Base-by-base conservation (phyloP, 1,139 yeast genomes). In the Hyphopichia khmerensis region DNA sequence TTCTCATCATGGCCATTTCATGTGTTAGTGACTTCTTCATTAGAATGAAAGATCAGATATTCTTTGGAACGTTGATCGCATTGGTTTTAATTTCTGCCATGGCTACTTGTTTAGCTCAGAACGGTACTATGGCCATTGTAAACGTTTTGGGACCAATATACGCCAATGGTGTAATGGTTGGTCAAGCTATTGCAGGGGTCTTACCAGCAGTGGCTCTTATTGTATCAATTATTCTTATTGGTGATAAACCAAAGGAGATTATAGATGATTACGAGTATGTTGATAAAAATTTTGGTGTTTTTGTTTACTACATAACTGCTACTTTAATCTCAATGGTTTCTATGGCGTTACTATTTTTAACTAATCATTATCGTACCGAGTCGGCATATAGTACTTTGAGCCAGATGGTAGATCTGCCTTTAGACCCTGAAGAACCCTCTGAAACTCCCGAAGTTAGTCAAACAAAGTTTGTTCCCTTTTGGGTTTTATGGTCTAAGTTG, bases 171-270 rank as follows among this genome's bases (percentile, higher is more conserved):
- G 87, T 87, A 3, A 87, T 93, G 87, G 90, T 90, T 5, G 99
- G 99, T 1, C 96, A 93, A 62, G 96, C 96, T 0, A 70, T 91
- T 13, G 90, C 97, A 0, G 98, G 98, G 1, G 96, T 91, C 0
- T 67, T 91, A 40, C 98, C 98, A 1, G 82, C 96, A 0, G 62
- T 85, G 14, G 85, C 95, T 0, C 69, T 90, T 41, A 82, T 91
- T 39, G 40, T 80, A 1, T 79, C 91, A 1, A 64, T 72, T 11
- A 75, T 84, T 35, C 49, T 79, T 33, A 60, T 77, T 3, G 37
- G 39, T 21, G 46, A 48, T 4, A 17, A 37, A 31, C 21, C 40
- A 10, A 36, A 36, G 11, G 24, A 3, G 3, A 5, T 29, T 16
- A 43, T 46, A 6, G 45, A 49, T 8, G 50, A 48, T 3, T 43